Percentiles rank a stretch among this genome's conserved stretches.
Conservation (phyloP, 192 early-diverging fungal species). For the Entomortierella beljakovae region DNA sequence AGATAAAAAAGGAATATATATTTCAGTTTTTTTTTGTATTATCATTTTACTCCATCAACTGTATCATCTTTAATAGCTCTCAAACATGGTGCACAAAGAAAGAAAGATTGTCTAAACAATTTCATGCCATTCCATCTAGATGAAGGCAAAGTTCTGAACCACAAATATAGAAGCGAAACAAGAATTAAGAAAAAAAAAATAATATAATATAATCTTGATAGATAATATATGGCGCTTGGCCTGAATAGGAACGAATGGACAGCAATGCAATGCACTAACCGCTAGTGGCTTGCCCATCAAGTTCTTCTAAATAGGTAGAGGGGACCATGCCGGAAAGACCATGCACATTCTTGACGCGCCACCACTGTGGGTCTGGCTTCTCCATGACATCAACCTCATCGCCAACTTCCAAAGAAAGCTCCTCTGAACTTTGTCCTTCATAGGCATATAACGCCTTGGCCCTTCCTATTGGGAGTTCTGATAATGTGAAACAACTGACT, state of each 20-base stretch:
- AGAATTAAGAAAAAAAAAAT: background rate
- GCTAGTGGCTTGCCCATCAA: conserved; percentile 45
- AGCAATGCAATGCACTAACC: conserved; percentile 48
- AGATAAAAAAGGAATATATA: conserved; percentile 7
- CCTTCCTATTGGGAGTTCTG: conserved; percentile 19
- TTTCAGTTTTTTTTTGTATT: background rate
- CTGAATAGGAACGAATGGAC: conserved; percentile 10
- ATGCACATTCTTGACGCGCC: conserved; percentile 47
- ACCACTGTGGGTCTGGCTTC: conserved; percentile 57
- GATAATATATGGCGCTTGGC: too few relatives aligned
- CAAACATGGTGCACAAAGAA: background rate
- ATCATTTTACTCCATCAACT: conserved; percentile 7
- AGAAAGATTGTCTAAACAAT: background rate
- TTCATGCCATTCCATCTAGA: too few relatives aligned
- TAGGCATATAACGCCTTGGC: conserved; percentile 40
- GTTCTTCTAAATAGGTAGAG: conserved; percentile 57
- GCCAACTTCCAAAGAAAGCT: conserved; percentile 71
- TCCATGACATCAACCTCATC: conserved; percentile 66
- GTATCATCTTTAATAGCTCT: conserved; percentile 18
- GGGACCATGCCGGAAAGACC: conserved; percentile 57
- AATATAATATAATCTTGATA: too few relatives aligned
- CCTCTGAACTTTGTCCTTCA: conserved; percentile 56
- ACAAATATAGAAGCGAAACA: too few relatives aligned
- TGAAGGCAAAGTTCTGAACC: too few relatives aligned
- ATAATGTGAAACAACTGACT: background rate